Base-by-base conservation (phyloP, 1,139 yeast species). In the Kodamaea plutei region DNA sequence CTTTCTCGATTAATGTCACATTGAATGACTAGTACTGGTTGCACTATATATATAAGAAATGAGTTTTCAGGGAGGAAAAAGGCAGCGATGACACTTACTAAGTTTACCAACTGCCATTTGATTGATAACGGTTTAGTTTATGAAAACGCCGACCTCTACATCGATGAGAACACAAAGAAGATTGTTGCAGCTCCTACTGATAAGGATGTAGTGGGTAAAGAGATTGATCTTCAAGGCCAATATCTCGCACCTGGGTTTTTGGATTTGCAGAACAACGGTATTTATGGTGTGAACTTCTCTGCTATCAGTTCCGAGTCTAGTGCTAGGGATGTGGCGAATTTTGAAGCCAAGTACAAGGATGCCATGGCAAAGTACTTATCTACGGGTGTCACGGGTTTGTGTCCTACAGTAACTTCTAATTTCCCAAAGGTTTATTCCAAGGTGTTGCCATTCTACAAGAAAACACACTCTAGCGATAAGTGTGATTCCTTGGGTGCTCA, bases 401-500 rank as follows among this genome's bases (percentile, higher is more conserved):
- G 83, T 49, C 83, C 84, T 12, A 77, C 84, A 1, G 64, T 77
- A 25, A 74, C 81, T 8, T 72, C 80, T 6, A 73, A 69, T 30
- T 69, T 66, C 45, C 70, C 76, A 6, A 64, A 67, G 31, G 78
- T 73, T 15, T 77, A 77, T 48, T 54, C 55, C 24, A 69, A 64
- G 36, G 76, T 73, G 8, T 55, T 77, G 36, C 79, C 79, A 4
- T 48, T 63, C 20, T 61, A 73, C 43, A 56, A 58, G 11, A 59
- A 60, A 21, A 53, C 62, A 17, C 52, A 75, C 26, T 44, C 57
- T 5, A 34, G 45, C 20, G 43, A 50, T 26, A 69, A 64, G 43
- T 61, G 73, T 10, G 83, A 77, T 46, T 67, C 73, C 5, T 56
- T 77, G 31, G 84, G 84, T 4, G 79, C 79, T n/a, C 84, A 77